phyloP scores from a whole-genome alignment of 1,284 basidiomycete genomes.

The Porodaedalea pini region DNA sequence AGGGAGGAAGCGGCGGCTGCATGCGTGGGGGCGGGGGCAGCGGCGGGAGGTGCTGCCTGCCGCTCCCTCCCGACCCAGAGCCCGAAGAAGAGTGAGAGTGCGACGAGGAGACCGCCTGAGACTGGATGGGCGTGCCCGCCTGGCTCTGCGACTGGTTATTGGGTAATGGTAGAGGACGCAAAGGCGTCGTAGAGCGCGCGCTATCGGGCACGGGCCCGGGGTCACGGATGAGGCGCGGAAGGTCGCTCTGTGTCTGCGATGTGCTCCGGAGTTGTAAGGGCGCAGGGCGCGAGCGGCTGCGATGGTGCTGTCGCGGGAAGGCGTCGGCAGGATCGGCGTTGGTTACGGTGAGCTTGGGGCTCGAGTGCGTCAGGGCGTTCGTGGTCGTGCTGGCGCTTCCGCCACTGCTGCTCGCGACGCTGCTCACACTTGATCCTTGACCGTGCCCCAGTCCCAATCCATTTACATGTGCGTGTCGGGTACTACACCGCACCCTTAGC shows the following conservation, averaged over 20 bases:
- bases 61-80: slow-evolving; percentile 25
- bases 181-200: slow-evolving; percentile 35
- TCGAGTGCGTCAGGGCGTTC: slow-evolving; percentile 7
- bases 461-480: neutral
- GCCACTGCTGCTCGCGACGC: slow-evolving; percentile 27
- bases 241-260: slow-evolving; percentile 42
- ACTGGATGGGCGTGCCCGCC: slow-evolving; percentile 22
- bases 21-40: slow-evolving; percentile 62
- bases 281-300: slow-evolving; percentile 56
- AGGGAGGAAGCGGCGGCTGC: slow-evolving; percentile 57
- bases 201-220: slow-evolving; percentile 49
- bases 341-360: slow-evolving; percentile 23
- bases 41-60: slow-evolving; percentile 53
- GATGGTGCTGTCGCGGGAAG: slow-evolving; percentile 29
- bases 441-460: slow-evolving; percentile 6
- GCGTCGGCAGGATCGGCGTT: slow-evolving; percentile 20
- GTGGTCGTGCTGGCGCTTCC: slow-evolving; percentile 11
- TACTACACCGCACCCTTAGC: slow-evolving; percentile 49
- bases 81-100: slow-evolving; percentile 31
- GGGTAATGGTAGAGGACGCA: slow-evolving; percentile 44
- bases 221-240: slow-evolving; percentile 65
- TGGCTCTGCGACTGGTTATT: slow-evolving; percentile 20
- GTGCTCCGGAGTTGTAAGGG: slow-evolving; percentile 58
- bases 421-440: slow-evolving; percentile 5
- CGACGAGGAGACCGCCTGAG: slow-evolving; percentile 23